A percentile compares a stretch with the other conserved stretches of the same genome.
Evolutionary conservation across 1,284 basidiomycete genomes (phyloP).

Genomic region (Marasmius tenuissimus): DNA sequence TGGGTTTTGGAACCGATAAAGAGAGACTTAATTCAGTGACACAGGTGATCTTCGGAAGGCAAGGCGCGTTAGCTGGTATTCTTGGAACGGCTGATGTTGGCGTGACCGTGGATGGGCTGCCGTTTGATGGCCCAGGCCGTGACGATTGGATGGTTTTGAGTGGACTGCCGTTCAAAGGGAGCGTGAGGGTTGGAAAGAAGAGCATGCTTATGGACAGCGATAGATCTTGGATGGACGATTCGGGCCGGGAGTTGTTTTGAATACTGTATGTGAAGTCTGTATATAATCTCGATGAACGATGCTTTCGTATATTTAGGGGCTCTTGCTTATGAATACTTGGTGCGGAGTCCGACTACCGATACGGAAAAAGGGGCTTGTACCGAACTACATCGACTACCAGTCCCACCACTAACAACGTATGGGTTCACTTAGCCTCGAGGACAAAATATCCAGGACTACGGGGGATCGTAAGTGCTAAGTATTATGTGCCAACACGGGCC

Average conservation of each 20-base stretch:
- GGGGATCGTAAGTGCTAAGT: no score
- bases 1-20: background rate
- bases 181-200: slow-evolving; percentile 64
- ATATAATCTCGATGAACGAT: no score
- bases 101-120: slow-evolving; percentile 60
- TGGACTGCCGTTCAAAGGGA: slow-evolving; percentile 67
- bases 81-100: slow-evolving; percentile 63
- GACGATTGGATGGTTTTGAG: slow-evolving; percentile 54
- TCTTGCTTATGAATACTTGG: no score
- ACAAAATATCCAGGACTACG: no score
- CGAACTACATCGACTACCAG: no score
- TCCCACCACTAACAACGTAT: no score
- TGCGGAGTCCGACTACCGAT: no score
- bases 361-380: no score
- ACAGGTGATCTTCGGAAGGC: slow-evolving; percentile 65
- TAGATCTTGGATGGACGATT: background rate
- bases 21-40: slow-evolving; percentile 3
- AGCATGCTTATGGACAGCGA: slow-evolving; percentile 13
- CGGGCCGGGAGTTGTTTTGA: background rate
- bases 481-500: no score
- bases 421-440: no score
- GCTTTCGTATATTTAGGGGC: no score
- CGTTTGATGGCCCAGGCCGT: slow-evolving; percentile 38
- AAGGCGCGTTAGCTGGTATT: slow-evolving; percentile 70
- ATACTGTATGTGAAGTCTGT: no score